Percentiles rank a stretch among this genome's conserved stretches.
Conservation (phyloP, 2,329 filamentous ascomycete species). For the Colletotrichum agaves region DNA sequence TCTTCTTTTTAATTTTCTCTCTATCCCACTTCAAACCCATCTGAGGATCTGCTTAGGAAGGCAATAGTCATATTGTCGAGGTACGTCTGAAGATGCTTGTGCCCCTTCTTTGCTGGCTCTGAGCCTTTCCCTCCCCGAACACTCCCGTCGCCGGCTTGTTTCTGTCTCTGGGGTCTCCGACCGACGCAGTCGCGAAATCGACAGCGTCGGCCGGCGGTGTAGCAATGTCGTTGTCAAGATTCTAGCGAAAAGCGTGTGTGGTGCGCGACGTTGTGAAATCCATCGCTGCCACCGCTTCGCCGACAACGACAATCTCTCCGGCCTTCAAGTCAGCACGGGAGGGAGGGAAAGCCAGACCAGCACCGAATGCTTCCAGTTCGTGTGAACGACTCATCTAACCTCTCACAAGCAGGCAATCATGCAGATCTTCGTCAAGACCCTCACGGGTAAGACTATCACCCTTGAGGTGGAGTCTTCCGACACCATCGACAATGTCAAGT, state of each 20-base stretch:
- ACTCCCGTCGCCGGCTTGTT: constrained; percentile 36
- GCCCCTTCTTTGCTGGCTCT: constrained; percentile 37
- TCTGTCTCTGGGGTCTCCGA: not conserved
- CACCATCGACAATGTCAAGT: constrained; percentile 99
- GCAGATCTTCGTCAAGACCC: constrained; percentile 84
- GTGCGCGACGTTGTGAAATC: constrained; percentile 18
- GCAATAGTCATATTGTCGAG: constrained; percentile 70
- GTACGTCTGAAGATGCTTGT: constrained; percentile 67
- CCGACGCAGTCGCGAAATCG: constrained; percentile 33
- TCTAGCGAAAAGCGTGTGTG: not conserved
- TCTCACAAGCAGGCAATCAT: constrained; percentile 69
- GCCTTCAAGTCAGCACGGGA: not conserved
- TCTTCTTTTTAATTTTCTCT: constrained; percentile 41
- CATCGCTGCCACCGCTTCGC: not conserved
- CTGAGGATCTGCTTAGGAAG: constrained; percentile 72
- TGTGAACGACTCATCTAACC: constrained; percentile 49
- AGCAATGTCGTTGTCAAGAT: not conserved
- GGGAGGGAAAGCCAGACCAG: constrained; percentile 13
- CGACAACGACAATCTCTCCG: not conserved
- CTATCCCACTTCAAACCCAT: constrained; percentile 52
- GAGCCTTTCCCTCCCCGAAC: constrained; percentile 28
- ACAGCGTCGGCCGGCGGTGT: constrained; percentile 2
- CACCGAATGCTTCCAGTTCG: not conserved
- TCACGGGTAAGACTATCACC: constrained; percentile 99
- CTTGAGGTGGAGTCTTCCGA: constrained; percentile 99